Base-by-base conservation (phyloP, 768 basidiomycete genomes). In the Hortiboletus campestris region DNA sequence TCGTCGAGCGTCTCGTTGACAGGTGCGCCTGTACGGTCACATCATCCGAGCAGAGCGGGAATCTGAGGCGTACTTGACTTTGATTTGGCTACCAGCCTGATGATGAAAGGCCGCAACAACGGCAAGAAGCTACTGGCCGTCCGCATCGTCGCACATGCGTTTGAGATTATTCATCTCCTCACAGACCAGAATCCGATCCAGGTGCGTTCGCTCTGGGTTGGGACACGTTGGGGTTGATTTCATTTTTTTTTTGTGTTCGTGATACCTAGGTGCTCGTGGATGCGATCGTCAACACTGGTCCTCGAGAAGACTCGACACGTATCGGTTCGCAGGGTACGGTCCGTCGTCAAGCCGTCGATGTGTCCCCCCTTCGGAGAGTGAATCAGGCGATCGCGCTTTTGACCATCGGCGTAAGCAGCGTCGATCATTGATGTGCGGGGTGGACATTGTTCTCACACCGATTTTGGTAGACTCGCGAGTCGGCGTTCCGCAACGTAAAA, bases 171-270 rank as follows among this genome's bases (percentile, higher is more conserved):
- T 79, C 91, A 98, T 82, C 94, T 99, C 75, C 91, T 99, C 76
- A 94, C 93, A 67, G 97, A 99, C 85, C 94, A 96, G 79, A 99
- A 99, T 83, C 97, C 97, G 60, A 94, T 99, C 73, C 97, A 99
- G 81, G 94, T 94, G 58, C 61, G 85, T 69, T 49, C 49, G 9
- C 20, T 29, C 5, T 19, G 10, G 25, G 34, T 22, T n/a, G 11
- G 7, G 14, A 13, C 10, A 1, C 10, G 0, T 9, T 6, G 16
- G 2, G 2, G 12, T 10, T 14, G 14, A 0, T 35, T 12, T 1
- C 1, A 11, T 12, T 32, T 32, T 35, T 14, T 38, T 25, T 20
- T 28, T 25, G n/a, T 14, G 42, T 51, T 46, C 9, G 51, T 28
- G 20, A n/a, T 16, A 28, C 40, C 12, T 59, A 92, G 90, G 87